These are phyloP conservation scores for Thuja plicata DNA, from an alignment of 83 land plant genomes.

Conservation along the genomic window DNA sequence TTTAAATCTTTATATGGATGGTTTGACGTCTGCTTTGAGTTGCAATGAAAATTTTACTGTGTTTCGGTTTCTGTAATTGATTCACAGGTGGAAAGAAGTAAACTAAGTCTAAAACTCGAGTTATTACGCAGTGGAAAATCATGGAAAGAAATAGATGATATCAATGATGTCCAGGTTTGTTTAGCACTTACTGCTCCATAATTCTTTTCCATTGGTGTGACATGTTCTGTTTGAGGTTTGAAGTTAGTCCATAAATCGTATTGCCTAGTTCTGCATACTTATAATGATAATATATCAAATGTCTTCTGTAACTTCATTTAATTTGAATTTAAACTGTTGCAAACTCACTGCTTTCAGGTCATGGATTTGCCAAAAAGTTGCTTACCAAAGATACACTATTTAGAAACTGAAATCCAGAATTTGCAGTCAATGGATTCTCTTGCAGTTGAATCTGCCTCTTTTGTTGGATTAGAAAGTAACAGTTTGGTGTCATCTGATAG, in stretches of 20 bases:
- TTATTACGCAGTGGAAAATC: constrained; percentile 42
- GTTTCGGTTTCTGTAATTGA: not conserved
- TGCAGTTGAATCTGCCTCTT: constrained; percentile 14
- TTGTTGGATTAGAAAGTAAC: constrained; percentile 16
- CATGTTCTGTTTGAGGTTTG: not conserved
- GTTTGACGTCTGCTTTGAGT: not conserved
- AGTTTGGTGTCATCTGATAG: constrained; percentile 15
- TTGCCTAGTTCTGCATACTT: not conserved
- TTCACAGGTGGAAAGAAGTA: constrained; percentile 36
- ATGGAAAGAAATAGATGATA: constrained; percentile 32
- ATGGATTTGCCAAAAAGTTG: constrained; percentile 22
- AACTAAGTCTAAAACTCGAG: constrained; percentile 39
- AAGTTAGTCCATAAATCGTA: not conserved
- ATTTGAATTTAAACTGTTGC: not conserved
- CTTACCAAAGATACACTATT: constrained; percentile 28
- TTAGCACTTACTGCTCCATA: not conserved
- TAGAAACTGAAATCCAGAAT: constrained; percentile 35
- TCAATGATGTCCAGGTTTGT: constrained; percentile 26
- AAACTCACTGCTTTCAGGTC: not conserved
- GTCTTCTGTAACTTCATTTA: not conserved
- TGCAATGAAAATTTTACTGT: not conserved
- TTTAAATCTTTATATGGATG: not conserved
- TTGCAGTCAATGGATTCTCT: constrained; percentile 16
- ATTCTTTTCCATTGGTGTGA: not conserved
- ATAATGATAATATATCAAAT: not conserved